phyloP scores from a whole-genome alignment of 2,329 filamentous ascomycete species.

The Microascus cirrosus region DNA sequence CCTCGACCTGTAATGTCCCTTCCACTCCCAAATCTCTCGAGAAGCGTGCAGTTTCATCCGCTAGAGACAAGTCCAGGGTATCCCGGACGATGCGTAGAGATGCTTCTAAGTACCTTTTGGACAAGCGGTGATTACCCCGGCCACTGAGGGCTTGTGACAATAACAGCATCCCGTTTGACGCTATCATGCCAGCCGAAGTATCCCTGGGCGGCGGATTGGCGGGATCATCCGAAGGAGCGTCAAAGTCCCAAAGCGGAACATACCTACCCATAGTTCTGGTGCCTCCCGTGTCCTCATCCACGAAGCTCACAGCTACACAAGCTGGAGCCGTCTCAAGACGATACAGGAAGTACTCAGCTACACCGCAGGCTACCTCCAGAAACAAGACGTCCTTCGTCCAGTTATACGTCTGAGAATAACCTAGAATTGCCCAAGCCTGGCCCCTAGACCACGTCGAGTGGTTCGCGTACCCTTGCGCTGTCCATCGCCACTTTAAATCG shows the following conservation, averaged over 20 bases:
- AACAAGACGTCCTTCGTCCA: slow-evolving; percentile 34
- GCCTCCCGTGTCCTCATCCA: background rate
- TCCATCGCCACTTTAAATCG: slow-evolving; percentile 28
- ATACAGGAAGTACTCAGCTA: slow-evolving; percentile 37
- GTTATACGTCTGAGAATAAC: slow-evolving; percentile 34
- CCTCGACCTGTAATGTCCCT: background rate
- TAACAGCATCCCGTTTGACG: slow-evolving; percentile 19
- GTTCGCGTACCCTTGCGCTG: slow-evolving; percentile 34
- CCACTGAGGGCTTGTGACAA: background rate
- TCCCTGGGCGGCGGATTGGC: slow-evolving; percentile 16
- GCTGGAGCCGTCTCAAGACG: slow-evolving; percentile 22
- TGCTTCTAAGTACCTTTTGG: background rate
- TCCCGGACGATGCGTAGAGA: slow-evolving; percentile 16
- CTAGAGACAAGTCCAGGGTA: slow-evolving; percentile 15
- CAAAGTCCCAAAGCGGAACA: slow-evolving; percentile 32
- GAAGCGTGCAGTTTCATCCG: slow-evolving; percentile 9
- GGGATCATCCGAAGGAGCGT: slow-evolving; percentile 26
- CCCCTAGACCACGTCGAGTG: slow-evolving; percentile 38
- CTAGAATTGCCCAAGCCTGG: slow-evolving; percentile 39
- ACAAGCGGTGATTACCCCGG: background rate
- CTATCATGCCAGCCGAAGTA: slow-evolving; percentile 25
- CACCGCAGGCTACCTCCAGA: slow-evolving; percentile 28
- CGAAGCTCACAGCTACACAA: slow-evolving; percentile 14
- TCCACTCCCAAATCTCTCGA: background rate
- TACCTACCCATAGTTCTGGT: slow-evolving; percentile 17